A percentile compares a stretch with the other conserved stretches of the same genome.
phyloP scores from a whole-genome alignment of 768 basidiomycete genomes.

The Boletus rex-veris region DNA sequence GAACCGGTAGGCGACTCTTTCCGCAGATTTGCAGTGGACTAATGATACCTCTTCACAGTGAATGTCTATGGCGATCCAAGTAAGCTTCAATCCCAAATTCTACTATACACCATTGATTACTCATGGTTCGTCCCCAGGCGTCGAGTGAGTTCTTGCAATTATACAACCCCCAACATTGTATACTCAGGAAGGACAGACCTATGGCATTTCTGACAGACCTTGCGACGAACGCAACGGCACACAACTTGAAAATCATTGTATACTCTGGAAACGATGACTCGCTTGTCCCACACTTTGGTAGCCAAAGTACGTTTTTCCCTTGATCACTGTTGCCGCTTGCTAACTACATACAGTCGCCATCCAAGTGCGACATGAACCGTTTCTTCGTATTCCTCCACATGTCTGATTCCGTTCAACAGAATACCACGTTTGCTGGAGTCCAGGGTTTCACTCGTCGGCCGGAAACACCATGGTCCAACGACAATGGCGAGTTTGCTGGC shows the following conservation, averaged over 20 bases:
- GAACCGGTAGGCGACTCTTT: too few relatives aligned
- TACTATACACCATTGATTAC: too few relatives aligned
- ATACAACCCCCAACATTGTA: neutral
- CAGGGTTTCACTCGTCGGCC: neutral
- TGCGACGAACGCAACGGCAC: neutral
- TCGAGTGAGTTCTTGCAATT: neutral
- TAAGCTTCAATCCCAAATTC: neutral
- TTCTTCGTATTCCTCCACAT: neutral
- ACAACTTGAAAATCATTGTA: neutral
- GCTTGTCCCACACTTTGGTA: neutral
- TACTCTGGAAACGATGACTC: neutral
- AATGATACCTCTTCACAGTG: neutral
- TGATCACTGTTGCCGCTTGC: too few relatives aligned
- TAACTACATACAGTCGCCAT: neutral
- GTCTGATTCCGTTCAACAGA: neutral
- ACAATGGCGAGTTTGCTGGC: neutral
- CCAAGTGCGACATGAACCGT: neutral
- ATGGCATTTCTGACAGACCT: neutral
- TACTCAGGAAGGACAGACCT: neutral
- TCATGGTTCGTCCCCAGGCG: neutral
- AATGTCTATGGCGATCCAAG: neutral
- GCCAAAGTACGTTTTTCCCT: neutral
- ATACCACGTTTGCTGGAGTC: neutral
- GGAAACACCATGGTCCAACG: neutral
- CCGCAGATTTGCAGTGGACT: neutral